These are phyloP conservation scores for Plasmopara viticola DNA, from an alignment of 352 stramenopile genomes.

Conservation along the genomic window DNA sequence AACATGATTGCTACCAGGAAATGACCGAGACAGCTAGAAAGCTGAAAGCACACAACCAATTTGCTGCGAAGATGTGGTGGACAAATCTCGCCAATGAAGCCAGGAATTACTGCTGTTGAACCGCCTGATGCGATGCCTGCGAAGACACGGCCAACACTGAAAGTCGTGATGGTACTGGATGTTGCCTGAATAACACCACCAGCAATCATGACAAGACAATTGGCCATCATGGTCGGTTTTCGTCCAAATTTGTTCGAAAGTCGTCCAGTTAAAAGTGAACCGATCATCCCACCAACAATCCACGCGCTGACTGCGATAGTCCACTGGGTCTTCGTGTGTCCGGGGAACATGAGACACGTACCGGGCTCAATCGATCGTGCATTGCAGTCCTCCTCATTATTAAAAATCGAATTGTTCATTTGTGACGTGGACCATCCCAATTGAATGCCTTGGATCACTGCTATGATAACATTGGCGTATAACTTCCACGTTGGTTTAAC, in stretches of 20 bases:
- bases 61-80: too few relatives aligned
- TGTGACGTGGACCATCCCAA: constrained; percentile 47
- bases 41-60: too few relatives aligned
- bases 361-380: constrained; percentile 26
- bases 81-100: too few relatives aligned
- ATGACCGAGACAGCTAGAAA: constrained; percentile 34
- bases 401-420: too few relatives aligned
- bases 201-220: too few relatives aligned
- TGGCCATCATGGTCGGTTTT: too few relatives aligned
- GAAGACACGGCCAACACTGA: too few relatives aligned
- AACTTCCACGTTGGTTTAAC: constrained; percentile 24
- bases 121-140: too few relatives aligned
- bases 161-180: too few relatives aligned
- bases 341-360: constrained; percentile 24
- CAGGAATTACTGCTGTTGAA: too few relatives aligned
- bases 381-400: constrained; percentile 34
- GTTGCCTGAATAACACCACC: too few relatives aligned
- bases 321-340: constrained; percentile 35
- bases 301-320: constrained; percentile 48
- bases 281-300: constrained; percentile 51
- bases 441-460: constrained; percentile 35
- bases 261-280: constrained; percentile 25
- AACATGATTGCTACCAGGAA: constrained; percentile 38
- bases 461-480: constrained; percentile 45
- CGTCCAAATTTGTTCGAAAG: too few relatives aligned